These are phyloP conservation scores for Volvariella surrecta DNA, from an alignment of 1,284 basidiomycete genomes.

Conservation along the genomic window DNA sequence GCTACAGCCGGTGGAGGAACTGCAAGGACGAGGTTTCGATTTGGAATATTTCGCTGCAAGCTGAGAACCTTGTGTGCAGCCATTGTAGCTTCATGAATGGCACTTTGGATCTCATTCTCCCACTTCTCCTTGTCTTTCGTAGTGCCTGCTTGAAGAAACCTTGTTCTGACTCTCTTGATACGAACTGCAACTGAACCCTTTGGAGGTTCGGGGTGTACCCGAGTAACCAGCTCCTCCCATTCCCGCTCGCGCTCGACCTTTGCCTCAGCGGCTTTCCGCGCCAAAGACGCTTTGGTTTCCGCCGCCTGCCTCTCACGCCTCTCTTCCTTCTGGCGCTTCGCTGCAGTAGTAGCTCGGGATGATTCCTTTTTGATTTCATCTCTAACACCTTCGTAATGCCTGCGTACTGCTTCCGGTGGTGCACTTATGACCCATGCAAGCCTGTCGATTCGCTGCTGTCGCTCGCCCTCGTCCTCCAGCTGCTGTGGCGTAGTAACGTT, in stretches of 20 bases:
- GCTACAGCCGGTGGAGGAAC: constrained; percentile 24
- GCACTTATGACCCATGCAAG: constrained; percentile 49
- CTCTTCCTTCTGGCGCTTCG: constrained; percentile 10
- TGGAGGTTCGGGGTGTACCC: constrained; percentile 43
- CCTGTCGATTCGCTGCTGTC: constrained; percentile 27
- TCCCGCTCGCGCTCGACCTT: constrained; percentile 46
- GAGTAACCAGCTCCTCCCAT: constrained; percentile 51
- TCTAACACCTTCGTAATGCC: constrained; percentile 29
- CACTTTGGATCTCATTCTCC: constrained; percentile 48
- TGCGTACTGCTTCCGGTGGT: constrained; percentile 38
- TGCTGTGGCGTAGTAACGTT: constrained; percentile 43
- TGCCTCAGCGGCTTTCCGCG: constrained; percentile 48
- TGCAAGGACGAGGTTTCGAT: constrained; percentile 13
- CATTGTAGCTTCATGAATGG: constrained; percentile 46
- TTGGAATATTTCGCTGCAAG: constrained; percentile 9
- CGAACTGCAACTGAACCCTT: constrained; percentile 38
- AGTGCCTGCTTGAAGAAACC: constrained; percentile 49
- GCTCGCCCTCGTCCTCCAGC: constrained; percentile 28
- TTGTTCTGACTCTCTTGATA: constrained; percentile 41
- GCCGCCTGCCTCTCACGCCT: constrained; percentile 29
- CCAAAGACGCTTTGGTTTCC: constrained; percentile 41
- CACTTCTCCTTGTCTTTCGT: constrained; percentile 44
- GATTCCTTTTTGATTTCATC: neutral
- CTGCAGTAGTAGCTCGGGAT: neutral
- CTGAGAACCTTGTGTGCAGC: constrained; percentile 35